Evolutionary conservation across 1,139 yeast species (phyloP), one percentile per base, ranked within the genome.

Genomic region (Suhomyces panamericanus): DNA sequence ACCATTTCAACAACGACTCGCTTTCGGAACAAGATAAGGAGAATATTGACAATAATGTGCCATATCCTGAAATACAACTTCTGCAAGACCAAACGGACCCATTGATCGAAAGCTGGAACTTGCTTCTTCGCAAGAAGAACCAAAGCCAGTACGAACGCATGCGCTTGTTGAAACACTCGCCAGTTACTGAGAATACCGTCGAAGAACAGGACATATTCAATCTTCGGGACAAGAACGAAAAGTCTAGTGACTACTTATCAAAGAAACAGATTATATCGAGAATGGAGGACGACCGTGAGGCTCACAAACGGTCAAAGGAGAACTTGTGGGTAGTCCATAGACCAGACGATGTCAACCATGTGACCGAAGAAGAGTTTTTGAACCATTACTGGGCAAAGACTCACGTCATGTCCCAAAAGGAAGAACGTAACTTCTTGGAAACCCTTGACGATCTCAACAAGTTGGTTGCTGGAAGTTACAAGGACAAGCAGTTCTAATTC

Each of bases 211-310:
- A 62, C 16, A 53, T 72, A 57, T 73, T 73, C 52, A 56, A 58
- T 41, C 43, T 63, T n/a, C 53, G 66, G 38, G 63, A 59, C 2
- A 62, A 62, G 39, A 60, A 57, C 14, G 63, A 56, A 31, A 51
- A 49, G 13, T 52, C 60, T 27, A 51, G 61, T 35, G 55, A 61
- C 32, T 53, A 63, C 39, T 58, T 77, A 12, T 62, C 81, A 2
- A 74, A 73, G 45, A 74, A 77, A 39, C 85, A 85, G 53, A 81
- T 86, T 12, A 60, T 86, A n/a, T 70, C 78, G 32, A 70, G 96
- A 48, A 87, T 89, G 81, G 96, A 89, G 59, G 93, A 86, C 50
- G 96, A 89, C 60, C 69, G 96, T 52, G 96, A 89, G 60, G 71
- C 93, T 8, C 89, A 86, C 54, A 89, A 89, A 59, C 75, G 87